These are phyloP conservation scores for Penicillium vulpinum DNA, from an alignment of 2,329 filamentous ascomycete species.

Conservation along the genomic window DNA sequence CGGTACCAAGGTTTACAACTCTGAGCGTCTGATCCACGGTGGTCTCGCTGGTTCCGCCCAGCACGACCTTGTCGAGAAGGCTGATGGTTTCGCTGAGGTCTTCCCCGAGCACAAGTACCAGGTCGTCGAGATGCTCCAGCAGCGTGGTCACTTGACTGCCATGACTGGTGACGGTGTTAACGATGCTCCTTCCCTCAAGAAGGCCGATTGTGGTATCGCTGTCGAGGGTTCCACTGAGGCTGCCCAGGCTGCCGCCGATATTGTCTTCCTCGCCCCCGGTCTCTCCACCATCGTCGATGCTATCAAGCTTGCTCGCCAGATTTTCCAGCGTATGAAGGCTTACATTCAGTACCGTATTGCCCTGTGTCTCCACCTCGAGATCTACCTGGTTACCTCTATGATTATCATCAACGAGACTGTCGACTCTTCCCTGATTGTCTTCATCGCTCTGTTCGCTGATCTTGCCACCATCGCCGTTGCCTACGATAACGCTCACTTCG, in stretches of 20 bases:
- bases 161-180: slow-evolving; percentile 79
- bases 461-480: slow-evolving; percentile 75
- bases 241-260: slow-evolving; percentile 71
- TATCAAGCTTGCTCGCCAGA: slow-evolving; percentile 72
- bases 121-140: slow-evolving; percentile 73
- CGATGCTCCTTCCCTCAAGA: slow-evolving; percentile 72
- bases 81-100: slow-evolving; percentile 72
- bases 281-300: slow-evolving; percentile 70
- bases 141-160: slow-evolving; percentile 70
- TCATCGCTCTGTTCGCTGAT: slow-evolving; percentile 77
- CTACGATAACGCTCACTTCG: slow-evolving; percentile 77
- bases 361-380: slow-evolving; percentile 70
- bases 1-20: slow-evolving; percentile 79
- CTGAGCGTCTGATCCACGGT: slow-evolving; percentile 73
- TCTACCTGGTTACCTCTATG: slow-evolving; percentile 76
- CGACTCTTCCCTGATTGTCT: slow-evolving; percentile 71
- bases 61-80: slow-evolving; percentile 74
- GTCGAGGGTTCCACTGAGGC: slow-evolving; percentile 72
- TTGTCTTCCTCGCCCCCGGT: slow-evolving; percentile 72
- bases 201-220: slow-evolving; percentile 72
- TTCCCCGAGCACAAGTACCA: slow-evolving; percentile 77
- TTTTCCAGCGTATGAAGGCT: slow-evolving; percentile 76
- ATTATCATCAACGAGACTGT: slow-evolving; percentile 78
- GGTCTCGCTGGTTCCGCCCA: slow-evolving; percentile 71
- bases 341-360: slow-evolving; percentile 78